Evolutionary conservation across 371 early-diverging fungal genomes (phyloP), one percentile per base, ranked within the genome.

Genomic region (Chytridium lagenaria): DNA sequence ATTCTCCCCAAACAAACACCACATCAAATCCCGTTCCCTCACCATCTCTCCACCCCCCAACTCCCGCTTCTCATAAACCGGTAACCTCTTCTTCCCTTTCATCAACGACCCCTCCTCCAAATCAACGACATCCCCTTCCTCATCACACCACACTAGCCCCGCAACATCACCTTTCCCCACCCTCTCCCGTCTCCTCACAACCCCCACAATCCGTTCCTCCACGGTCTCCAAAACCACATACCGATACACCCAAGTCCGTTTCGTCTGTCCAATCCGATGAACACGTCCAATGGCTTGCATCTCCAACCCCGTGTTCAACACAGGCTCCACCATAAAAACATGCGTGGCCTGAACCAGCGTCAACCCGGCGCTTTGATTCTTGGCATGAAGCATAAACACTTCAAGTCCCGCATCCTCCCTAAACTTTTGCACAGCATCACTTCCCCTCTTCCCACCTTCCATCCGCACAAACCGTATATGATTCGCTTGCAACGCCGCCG

Each of bases 271-370:
- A 34, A 85, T 83, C 0, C 86, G 79, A 66, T 84, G 82, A 2
- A 85, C 80, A 0, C 86, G 51, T 49, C 72, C 75, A 63, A 84
- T 78, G 5, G 86, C 85, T 77, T 85, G 83, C 59, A 65, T 67
- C 68, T 83, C 83, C 26, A 82, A 37, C 2, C 78, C 80, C 5
- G 38, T 28, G 55, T 83, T 78, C 49, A 85, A 74, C 7, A 80
- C 74, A 15, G 86, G 86, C 73, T 85, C 86, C 59, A 85, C 75
- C 5, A 85, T 59, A 65, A 85, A 80, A 15, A 84, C 83, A 69
- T 85, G 80, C 10, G 73, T 80, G 22, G 84, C 83, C 16, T 52
- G 22, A 23, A 80, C 80, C 31, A 85, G 78, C 16, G 86, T 83
- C 66, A 85, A 65, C 19, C 86, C 86, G 39, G 72, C 68, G 68